Evolutionary conservation across 2,329 filamentous ascomycete genomes (phyloP).

Genomic region (Penicillium freii): DNA sequence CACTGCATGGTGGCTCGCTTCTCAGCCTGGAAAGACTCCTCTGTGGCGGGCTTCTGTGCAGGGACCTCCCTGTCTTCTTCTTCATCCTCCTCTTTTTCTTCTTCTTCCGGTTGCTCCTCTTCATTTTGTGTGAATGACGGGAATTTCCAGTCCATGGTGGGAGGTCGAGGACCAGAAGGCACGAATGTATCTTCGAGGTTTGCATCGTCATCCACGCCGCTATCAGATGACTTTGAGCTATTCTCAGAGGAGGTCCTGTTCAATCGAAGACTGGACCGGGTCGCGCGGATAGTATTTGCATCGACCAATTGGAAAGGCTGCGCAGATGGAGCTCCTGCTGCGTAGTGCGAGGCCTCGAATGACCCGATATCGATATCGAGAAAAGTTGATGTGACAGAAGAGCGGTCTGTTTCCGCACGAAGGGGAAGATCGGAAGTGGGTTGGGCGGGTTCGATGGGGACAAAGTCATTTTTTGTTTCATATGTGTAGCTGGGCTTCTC

Average conservation of each 20-base stretch:
- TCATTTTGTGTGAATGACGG: conserved; percentile 33
- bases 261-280: conserved; percentile 50
- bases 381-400: conserved; percentile 49
- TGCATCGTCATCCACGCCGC: conserved; percentile 27
- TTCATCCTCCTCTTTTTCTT: not conserved
- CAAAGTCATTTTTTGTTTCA: conserved; percentile 52
- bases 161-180: conserved; percentile 41
- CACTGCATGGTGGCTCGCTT: conserved; percentile 52
- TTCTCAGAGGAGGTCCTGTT: conserved; percentile 38
- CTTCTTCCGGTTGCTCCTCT: conserved; percentile 14
- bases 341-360: conserved; percentile 51
- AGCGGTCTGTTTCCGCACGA: conserved; percentile 46
- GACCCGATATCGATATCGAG: conserved; percentile 59
- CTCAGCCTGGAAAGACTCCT: conserved; percentile 27
- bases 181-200: conserved; percentile 32
- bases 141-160: conserved; percentile 51
- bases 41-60: conserved; percentile 12
- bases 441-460: conserved; percentile 44
- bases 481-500: conserved; percentile 58
- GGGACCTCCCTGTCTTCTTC: conserved; percentile 1
- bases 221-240: conserved; percentile 34
- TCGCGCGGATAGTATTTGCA: conserved; percentile 57
- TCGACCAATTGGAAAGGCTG: conserved; percentile 53
- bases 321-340: conserved; percentile 51
- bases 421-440: conserved; percentile 56